Base-by-base conservation (phyloP, 306 rosid genomes). In the Cajanus cajan region DNA sequence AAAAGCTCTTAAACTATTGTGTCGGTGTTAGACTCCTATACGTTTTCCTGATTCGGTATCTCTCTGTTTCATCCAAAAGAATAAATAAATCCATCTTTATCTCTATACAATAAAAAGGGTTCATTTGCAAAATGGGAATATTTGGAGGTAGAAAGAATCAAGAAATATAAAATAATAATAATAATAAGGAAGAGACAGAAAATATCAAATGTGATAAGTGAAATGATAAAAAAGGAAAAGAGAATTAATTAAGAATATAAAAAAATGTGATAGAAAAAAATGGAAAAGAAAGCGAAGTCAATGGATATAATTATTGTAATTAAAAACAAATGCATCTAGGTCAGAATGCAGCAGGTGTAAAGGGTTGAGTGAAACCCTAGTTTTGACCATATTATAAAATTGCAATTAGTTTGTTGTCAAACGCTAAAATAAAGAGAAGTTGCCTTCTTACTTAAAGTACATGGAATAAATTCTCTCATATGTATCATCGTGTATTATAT, bases 331-430 rank as follows among this genome's bases (percentile, higher is more conserved):
- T 72, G n/a, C n/a, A n/a, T n/a, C n/a, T n/a, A n/a, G n/a, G n/a
- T n/a, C 50, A 36, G 41, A 69, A 7, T 24, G 78, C 68, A 21
- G 41, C 57, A 57, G 54, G 68, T 39, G 55, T 55, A 73, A 71
- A 54, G 52, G 51, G 36, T 54, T 1, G 51, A 8, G n/a, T 14
- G 40, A 39, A 40, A 9, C 39, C 16, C 67, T 16, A 55, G 24
- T 57, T 50, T 59, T 74, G 79, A 74, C 71, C 59, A n/a, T 63
- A 57, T 50, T 76, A 76, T 47, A 31, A 62, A 76, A 76, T 62
- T 63, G 34, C 73, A 37, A 47, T 24, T 76, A 76, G 51, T 12
- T 63, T 64, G 16, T 33, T 13, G 50, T 76, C 73, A 76, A 75
- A 31, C 72, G 21, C 21, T 50, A 24, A 19, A 63, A 63, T n/a